A percentile compares a stretch with the other conserved stretches of the same genome.
These are phyloP conservation scores for Ormosia emarginata DNA, from an alignment of 306 rosid genomes.

Conservation along the genomic window DNA sequence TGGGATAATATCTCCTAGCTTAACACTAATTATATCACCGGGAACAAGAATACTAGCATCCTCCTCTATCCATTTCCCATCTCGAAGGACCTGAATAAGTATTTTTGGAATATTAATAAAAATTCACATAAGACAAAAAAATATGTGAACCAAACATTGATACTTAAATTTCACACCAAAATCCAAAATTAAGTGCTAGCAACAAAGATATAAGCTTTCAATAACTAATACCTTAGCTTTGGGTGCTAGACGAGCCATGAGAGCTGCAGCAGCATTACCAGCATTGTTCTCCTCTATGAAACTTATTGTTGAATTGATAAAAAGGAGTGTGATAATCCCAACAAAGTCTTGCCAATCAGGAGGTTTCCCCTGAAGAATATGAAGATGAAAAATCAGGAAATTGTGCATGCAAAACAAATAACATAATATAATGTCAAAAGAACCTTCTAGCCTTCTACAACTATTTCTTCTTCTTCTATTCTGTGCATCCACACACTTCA, in stretches of 20 bases:
- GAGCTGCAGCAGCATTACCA: constrained; percentile 84
- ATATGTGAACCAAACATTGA: background rate
- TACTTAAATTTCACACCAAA: background rate
- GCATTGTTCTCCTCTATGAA: constrained; percentile 91
- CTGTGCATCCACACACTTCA: background rate
- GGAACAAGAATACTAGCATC: constrained; percentile 83
- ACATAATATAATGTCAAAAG: background rate
- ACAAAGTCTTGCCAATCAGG: constrained; percentile 91
- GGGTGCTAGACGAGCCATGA: constrained; percentile 84
- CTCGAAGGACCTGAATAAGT: constrained; percentile 61
- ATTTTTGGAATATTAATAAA: background rate
- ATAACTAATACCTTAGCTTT: constrained; percentile 63
- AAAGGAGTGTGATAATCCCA: constrained; percentile 60
- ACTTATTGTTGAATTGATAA: constrained; percentile 82
- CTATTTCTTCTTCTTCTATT: background rate
- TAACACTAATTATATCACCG: constrained; percentile 71
- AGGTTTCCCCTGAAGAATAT: constrained; percentile 58
- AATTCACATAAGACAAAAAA: background rate
- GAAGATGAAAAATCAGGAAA: background rate
- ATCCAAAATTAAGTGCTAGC: background rate
- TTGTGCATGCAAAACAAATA: background rate
- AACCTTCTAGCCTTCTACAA: background rate
- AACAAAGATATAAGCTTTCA: background rate
- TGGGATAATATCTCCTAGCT: constrained; percentile 85
- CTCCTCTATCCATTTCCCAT: constrained; percentile 75